Evolutionary conservation across 352 stramenopile species (phyloP), one percentile per base, ranked within the genome.

Genomic region (Pythium rhizo-oryzae): DNA sequence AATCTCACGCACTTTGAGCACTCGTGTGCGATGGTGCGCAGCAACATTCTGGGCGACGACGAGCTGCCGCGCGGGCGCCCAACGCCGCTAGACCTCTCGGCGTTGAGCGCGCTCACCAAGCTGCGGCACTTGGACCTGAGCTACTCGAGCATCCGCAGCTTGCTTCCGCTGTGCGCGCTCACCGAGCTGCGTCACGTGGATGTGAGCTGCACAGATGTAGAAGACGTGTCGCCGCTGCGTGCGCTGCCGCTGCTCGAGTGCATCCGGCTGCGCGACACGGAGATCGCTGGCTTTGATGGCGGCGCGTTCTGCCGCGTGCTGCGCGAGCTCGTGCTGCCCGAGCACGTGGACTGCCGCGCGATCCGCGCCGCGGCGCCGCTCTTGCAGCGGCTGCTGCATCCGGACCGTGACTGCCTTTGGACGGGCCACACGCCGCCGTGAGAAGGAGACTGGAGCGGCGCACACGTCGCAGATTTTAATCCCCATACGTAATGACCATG

Each of bases 61-160:
- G 53, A 57, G 24, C n/a, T 30, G 23, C 15, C 16, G 16, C n/a
- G 25, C 15, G 51, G 23, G 6, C 25, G 15, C 5, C 18, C 39
- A n/a, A 33, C 56, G 35, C 2, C n/a, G 41, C 18, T 19, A 7
- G 39, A 62, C 23, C 21, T 62, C 18, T 5, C 35, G 15, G 6
- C 41, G 12, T 21, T 62, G n/a, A 30, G 13, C 23, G 8, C 12
- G 11, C 41, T 62, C 19, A 18, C 16, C 37, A 50, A 52, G 35
- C 35, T 62, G 12, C 19, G 15, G n/a, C n/a, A 62, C 25, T 25
- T 62, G 41, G 56, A 62, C 28, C 39, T 62, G n/a, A 62, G 56
- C 41, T 62, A 35, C 41, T 33, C 35, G 35, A 51, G 25, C 13
- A 5, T 62, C 56, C 11, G 24, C 18, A 37, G 35, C 41, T 18